These are phyloP conservation scores for Xanthoceras sorbifolium DNA, from an alignment of 345 rosid species.

Conservation along the genomic window DNA sequence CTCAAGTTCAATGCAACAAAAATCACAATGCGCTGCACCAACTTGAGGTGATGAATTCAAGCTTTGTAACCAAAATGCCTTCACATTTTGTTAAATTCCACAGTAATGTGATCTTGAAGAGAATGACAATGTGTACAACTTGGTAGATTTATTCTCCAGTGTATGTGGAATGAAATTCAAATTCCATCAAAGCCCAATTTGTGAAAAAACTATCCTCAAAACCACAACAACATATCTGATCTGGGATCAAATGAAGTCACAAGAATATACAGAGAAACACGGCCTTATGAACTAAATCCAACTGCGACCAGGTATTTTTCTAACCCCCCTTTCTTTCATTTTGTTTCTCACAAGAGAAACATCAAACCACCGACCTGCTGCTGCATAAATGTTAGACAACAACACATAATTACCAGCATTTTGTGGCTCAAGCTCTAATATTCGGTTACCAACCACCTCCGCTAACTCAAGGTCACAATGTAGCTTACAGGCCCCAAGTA, in stretches of 20 bases:
- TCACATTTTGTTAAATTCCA: neutral
- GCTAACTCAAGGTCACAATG: slow-evolving; percentile 58
- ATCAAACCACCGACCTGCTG: slow-evolving; percentile 62
- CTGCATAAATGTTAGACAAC: slow-evolving; percentile 70
- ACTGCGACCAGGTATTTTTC: slow-evolving; percentile 61
- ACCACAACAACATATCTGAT: neutral
- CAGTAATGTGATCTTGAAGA: neutral
- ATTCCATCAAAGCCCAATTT: neutral
- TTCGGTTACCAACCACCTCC: slow-evolving; percentile 45
- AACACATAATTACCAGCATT: slow-evolving; percentile 66
- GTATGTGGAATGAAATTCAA: neutral
- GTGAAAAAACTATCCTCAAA: neutral
- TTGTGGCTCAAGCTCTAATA: slow-evolving; percentile 63
- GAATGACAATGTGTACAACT: neutral
- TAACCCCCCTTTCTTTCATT: slow-evolving; percentile 65
- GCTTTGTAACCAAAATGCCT: neutral
- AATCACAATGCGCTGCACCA: neutral
- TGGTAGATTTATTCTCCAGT: neutral
- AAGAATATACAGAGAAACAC: neutral
- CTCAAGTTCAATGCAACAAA: neutral
- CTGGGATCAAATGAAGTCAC: neutral
- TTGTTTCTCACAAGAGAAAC: slow-evolving; percentile 53
- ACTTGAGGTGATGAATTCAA: neutral
- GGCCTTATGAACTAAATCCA: slow-evolving; percentile 26
- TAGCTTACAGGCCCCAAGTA: slow-evolving; percentile 63